Evolutionary conservation across 257 asterid species (phyloP).

Genomic region (Salvia rosmarinus): DNA sequence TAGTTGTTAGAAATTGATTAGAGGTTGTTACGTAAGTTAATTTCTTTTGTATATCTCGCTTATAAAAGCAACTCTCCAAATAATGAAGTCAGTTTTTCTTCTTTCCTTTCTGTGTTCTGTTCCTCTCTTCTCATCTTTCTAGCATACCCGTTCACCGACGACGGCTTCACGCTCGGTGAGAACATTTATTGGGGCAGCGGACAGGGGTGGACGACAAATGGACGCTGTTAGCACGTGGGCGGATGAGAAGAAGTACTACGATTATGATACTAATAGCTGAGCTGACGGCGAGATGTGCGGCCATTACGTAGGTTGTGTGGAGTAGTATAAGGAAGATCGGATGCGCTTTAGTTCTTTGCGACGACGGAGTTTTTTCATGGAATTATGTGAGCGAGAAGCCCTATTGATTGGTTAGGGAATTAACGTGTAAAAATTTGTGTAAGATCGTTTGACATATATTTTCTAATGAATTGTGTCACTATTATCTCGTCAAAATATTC

Average conservation of each 20-base stretch:
- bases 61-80: too few species aligned
- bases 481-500: too few species aligned
- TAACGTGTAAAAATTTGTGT: neutral
- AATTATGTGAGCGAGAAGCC: constrained; percentile 69
- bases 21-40: too few species aligned
- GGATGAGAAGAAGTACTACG: constrained; percentile 65
- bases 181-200: constrained; percentile 84
- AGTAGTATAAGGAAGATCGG: constrained; percentile 51
- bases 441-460: neutral
- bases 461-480: too few species aligned
- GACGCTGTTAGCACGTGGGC: constrained; percentile 81
- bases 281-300: constrained; percentile 65
- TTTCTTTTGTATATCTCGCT: too few species aligned
- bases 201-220: constrained; percentile 51
- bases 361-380: constrained; percentile 67
- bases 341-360: constrained; percentile 71
- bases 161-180: constrained; percentile 64
- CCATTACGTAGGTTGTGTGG: constrained; percentile 91
- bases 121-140: too few species aligned
- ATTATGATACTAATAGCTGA: constrained; percentile 52
- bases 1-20: too few species aligned
- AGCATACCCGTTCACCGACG: constrained; percentile 69
- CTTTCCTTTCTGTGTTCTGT: too few species aligned
- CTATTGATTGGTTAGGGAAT: constrained; percentile 45
- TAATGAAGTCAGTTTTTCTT: too few species aligned